Conservation (phyloP, 164 flowering plant species). For the Chloranthus sessilifolius region DNA sequence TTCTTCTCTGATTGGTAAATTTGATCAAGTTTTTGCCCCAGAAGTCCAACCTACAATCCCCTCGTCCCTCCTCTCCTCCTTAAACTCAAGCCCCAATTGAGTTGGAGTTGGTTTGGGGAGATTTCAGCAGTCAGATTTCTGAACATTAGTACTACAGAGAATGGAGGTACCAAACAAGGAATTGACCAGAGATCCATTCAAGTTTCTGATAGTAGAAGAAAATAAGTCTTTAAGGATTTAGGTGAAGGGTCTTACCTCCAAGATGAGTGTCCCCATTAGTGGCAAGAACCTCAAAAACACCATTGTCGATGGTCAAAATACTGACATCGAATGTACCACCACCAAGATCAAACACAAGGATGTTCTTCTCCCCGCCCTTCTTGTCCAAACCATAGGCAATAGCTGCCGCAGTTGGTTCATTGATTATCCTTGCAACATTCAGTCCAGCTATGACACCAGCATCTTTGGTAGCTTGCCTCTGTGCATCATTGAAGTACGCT, state of each 20-base stretch:
- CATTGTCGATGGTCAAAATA: slow-evolving; percentile 85
- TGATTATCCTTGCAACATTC: slow-evolving; percentile 85
- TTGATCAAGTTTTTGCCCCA: too few species aligned
- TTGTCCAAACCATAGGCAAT: slow-evolving; percentile 93
- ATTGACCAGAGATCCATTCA: too few species aligned
- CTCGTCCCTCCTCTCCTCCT: too few species aligned
- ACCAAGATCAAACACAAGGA: slow-evolving; percentile 93
- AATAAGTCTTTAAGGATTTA: not conserved
- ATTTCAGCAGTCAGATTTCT: too few species aligned
- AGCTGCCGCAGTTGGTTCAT: slow-evolving; percentile 95
- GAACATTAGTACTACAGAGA: too few species aligned
- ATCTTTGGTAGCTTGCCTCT: slow-evolving; percentile 95
- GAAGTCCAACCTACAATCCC: too few species aligned
- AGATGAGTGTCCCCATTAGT: slow-evolving; percentile 93
- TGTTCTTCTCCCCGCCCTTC: slow-evolving; percentile 93
- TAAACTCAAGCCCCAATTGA: too few species aligned
- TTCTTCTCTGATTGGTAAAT: too few species aligned
- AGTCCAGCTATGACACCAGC: slow-evolving; percentile 91
- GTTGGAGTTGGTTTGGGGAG: too few species aligned
- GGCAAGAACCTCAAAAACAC: slow-evolving; percentile 94
- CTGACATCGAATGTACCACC: slow-evolving; percentile 97
- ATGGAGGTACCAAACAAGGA: too few species aligned
- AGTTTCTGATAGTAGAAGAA: not conserved
- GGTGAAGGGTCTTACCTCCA: slow-evolving; percentile 62
- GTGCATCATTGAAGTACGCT: slow-evolving; percentile 96